phyloP scores from a whole-genome alignment of 441 rosid species.

The Populus hybrid region DNA sequence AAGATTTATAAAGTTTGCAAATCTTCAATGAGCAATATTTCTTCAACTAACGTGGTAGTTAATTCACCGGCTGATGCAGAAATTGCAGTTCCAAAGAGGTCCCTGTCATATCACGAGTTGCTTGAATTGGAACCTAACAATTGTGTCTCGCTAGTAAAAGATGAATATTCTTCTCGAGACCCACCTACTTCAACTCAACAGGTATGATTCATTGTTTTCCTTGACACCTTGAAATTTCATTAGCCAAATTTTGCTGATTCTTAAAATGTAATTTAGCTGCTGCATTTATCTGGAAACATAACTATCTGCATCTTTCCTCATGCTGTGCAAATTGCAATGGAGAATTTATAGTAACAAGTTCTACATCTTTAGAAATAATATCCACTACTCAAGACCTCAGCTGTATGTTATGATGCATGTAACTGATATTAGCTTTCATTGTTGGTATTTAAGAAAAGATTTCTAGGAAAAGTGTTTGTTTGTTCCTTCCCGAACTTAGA shows the following conservation, averaged over 20 bases:
- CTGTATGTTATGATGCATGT: neutral
- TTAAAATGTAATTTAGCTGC: neutral
- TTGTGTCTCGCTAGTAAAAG: conserved; percentile 10
- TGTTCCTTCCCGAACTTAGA: neutral
- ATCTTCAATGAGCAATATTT: conserved; percentile 8
- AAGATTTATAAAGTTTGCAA: neutral
- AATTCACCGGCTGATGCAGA: conserved; percentile 11
- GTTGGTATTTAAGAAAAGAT: neutral
- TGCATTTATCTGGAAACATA: neutral
- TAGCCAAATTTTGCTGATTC: neutral
- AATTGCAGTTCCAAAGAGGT: conserved; percentile 1
- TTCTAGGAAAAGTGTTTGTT: neutral
- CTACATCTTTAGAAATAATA: neutral
- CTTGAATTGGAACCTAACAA: conserved; percentile 7
- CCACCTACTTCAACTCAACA: conserved; percentile 26
- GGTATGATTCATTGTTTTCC: conserved; percentile 33
- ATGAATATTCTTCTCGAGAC: conserved; percentile 21
- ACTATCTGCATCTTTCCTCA: neutral
- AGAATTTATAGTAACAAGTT: neutral
- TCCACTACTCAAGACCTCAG: neutral
- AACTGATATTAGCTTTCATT: neutral
- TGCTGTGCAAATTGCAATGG: neutral
- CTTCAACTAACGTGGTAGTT: conserved; percentile 2
- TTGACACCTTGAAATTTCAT: neutral
- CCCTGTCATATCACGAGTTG: conserved; percentile 15